Evolutionary conservation across 768 basidiomycete species (phyloP), one percentile per base, ranked within the genome.

Genomic region (Suillus decipiens): DNA sequence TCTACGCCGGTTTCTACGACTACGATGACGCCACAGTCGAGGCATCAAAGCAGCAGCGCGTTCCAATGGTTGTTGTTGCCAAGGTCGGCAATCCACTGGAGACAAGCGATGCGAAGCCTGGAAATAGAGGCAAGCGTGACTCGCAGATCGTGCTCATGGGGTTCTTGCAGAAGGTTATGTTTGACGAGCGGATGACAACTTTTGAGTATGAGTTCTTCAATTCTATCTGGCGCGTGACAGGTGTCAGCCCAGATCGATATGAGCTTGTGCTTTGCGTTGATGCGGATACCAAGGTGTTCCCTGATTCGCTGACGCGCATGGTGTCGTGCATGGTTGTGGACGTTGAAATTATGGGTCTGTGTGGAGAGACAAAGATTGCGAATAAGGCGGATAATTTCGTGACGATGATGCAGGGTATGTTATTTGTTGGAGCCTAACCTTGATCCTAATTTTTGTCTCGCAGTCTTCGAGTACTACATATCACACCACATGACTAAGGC

Each of bases 191-290:
- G 59, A 99, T 99, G 96, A 97, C 96, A 65, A 96, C 93, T 61
- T 96, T 99, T 74, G 97, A 99, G 79, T 99, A 99, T 75, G 97
- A 99, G 78, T 98, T 99, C 77, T 99, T 99, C 88, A 99, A 99
- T 77, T 89, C 94, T 60, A 81, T 99, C 22, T 99, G 97, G 97
- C 81, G 96, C 60, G 90, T 87, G 48, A 96, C 96, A 17, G 97
- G 97, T 34, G 88, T 99, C 64, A 92, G 91, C 73, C 96, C 97
- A 7, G 97, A 99, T 79, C 87, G 90, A 63, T 99, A 96, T 75
- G 96, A 99, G 77, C 81, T 95, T 48, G 93, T 95, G 64, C 85
- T 99, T 48, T 97, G 96, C 77, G 95, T 97, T 73, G 95, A 97
- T 81, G 95, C 95, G 60, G 95, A 97, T 79, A 98, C 95, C 65